A percentile compares a stretch with the other conserved stretches of the same genome.
These are phyloP conservation scores for Plenodomus biglobosus DNA, from an alignment of 2,329 filamentous ascomycete species.

Conservation along the genomic window DNA sequence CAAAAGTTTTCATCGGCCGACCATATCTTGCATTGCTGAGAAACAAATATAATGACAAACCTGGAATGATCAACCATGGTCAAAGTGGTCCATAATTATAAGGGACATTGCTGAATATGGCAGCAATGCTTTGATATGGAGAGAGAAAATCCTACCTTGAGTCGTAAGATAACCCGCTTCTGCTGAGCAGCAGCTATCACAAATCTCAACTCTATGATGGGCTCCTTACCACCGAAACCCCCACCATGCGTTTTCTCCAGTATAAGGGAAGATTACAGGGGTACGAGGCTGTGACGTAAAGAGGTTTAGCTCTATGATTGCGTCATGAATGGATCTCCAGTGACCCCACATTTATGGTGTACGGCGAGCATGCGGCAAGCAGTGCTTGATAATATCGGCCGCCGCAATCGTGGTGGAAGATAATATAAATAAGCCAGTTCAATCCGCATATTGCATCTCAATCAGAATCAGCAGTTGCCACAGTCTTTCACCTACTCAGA, in stretches of 20 bases:
- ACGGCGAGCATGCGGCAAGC: neutral
- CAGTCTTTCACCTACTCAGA: neutral
- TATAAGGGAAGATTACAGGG: constrained; percentile 3
- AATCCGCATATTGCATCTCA: neutral
- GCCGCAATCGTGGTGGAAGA: neutral
- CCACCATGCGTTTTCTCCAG: neutral
- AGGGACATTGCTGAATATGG: no score
- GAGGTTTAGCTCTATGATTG: constrained; percentile 14
- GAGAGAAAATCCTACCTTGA: no score
- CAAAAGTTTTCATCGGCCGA: neutral
- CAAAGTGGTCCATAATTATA: neutral
- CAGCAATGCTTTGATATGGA: no score
- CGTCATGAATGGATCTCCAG: constrained; percentile 21
- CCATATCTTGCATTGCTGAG: neutral
- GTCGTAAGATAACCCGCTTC: no score
- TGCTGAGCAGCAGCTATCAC: neutral
- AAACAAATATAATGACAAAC: neutral
- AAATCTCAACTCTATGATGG: neutral
- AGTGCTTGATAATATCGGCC: neutral
- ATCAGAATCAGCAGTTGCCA: neutral
- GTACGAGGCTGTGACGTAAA: constrained; percentile 6
- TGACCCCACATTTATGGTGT: neutral
- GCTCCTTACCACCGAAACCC: neutral
- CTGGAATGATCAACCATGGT: neutral
- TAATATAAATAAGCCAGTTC: neutral